Base-by-base conservation (phyloP, 495 filamentous ascomycete genomes). In the Trichoderma erinaceum region DNA sequence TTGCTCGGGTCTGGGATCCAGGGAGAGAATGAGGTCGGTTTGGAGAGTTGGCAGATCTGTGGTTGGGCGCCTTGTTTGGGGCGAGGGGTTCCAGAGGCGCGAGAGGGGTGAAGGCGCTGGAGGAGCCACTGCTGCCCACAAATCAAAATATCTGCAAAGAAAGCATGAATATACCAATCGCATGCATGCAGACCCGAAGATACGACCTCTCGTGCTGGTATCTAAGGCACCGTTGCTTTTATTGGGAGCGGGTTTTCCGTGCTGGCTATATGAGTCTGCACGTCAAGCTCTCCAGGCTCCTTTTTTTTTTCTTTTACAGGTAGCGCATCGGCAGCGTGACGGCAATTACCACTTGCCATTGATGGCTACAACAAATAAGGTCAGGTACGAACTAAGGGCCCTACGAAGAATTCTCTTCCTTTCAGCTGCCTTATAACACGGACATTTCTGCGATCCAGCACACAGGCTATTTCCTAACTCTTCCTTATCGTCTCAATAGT, bases 71-170 rank as follows among this genome's bases (percentile, higher is more conserved):
- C 27, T 18, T 18, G 56, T 61, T 61, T 61, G 56, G 56, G 25
- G 56, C 56, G 56, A 61, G 56, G 56, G 56, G 56, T 32, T 32
- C 35, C 56, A 61, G 56, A 18, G 56, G 56, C 56, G 56, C 27
- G 56, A 61, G 56, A 61, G 56, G 56, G 56, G 56, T 61, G 56
- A 61, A 61, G 25, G 56, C 50, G 56, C 56, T 15, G 25, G 8
- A 61, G 56, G 56, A 61, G 56, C 56, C 56, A 61, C 56, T 61
- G 56, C 56, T 61, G 56, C 56, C 56, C 56, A 61, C 56, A 61
- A 61, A 61, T 61, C 56, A 61, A 16, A 61, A 61, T 29, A 61
- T 27, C 27, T 15, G 25, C 56, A 11, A 56, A 4, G 8, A n/a
- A 11, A 61, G 56, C 56, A 13, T 29, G 8, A 15, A 25, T 25